These are phyloP conservation scores for Suillus bovinus DNA, from an alignment of 768 basidiomycete species.

Conservation along the genomic window DNA sequence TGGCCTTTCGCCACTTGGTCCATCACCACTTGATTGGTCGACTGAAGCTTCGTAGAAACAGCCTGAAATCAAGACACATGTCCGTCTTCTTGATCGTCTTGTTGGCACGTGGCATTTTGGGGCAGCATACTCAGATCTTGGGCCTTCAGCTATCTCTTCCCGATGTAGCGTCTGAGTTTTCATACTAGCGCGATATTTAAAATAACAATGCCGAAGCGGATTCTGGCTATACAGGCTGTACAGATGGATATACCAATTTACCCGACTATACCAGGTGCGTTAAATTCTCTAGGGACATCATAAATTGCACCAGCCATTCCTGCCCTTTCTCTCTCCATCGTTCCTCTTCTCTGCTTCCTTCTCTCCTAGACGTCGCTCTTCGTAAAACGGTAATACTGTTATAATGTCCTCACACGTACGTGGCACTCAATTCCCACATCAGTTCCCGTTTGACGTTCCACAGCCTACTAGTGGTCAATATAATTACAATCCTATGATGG, in stretches of 20 bases:
- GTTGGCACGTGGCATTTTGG: constrained; percentile 11
- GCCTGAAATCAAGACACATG: constrained; percentile 3
- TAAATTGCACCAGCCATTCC: constrained; percentile 29
- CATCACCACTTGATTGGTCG: constrained; percentile 8
- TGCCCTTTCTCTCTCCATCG: constrained; percentile 8
- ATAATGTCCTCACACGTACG: constrained; percentile 29
- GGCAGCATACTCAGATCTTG: constrained; percentile 19
- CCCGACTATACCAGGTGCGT: constrained; percentile 28
- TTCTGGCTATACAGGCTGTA: constrained; percentile 32
- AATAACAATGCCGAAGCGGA: constrained; percentile 30
- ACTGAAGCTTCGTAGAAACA: constrained; percentile 10
- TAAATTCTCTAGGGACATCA: constrained; percentile 19
- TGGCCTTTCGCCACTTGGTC: neutral
- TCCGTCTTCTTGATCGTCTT: neutral
- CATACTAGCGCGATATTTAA: constrained; percentile 27
- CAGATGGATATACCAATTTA: constrained; percentile 36
- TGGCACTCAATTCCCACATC: neutral
- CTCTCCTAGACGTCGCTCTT: neutral
- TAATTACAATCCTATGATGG: constrained; percentile 11
- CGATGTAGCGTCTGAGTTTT: constrained; percentile 29
- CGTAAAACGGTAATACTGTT: constrained; percentile 8
- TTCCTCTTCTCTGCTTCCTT: constrained; percentile 18
- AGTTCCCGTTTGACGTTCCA: neutral
- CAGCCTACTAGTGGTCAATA: constrained; percentile 14
- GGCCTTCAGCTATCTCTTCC: constrained; percentile 16